Conservation (phyloP, 306 rosid species). For the Corylus avellana region DNA sequence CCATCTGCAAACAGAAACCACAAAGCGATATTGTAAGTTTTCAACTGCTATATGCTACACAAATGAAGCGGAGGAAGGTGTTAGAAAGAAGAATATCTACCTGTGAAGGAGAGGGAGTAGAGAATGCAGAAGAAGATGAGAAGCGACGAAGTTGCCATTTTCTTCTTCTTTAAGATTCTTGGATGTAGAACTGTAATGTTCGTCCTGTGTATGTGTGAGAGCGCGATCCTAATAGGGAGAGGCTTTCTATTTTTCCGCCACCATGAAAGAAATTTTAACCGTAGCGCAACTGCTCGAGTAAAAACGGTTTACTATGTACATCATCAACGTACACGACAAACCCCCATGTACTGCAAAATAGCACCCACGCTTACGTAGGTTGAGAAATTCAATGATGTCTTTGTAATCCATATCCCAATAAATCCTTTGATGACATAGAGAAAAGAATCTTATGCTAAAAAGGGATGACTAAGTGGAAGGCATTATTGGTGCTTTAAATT, state of each 20-base stretch:
- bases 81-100: slow-evolving; percentile 13
- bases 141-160: slow-evolving; percentile 44
- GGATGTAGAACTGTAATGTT: slow-evolving; percentile 11
- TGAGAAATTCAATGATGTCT: no score
- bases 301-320: slow-evolving; percentile 18
- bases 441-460: not conserved
- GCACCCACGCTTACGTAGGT: no score
- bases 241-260: slow-evolving; percentile 40
- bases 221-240: not conserved
- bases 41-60: not conserved
- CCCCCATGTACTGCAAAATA: no score
- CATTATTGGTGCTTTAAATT: not conserved
- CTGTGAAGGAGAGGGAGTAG: slow-evolving; percentile 38
- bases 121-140: slow-evolving; percentile 34
- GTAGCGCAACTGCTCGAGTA: not conserved
- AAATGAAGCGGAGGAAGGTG: not conserved
- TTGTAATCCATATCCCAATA: not conserved
- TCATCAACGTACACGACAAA: no score
- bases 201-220: slow-evolving; percentile 4
- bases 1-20: slow-evolving; percentile 45
- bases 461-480: not conserved
- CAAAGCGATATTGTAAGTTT: not conserved
- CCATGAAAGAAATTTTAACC: not conserved
- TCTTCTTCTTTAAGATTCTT: not conserved
- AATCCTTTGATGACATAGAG: not conserved